Evolutionary conservation across 2,329 filamentous ascomycete species (phyloP).

Genomic region (Pseudogymnoascus sp.): DNA sequence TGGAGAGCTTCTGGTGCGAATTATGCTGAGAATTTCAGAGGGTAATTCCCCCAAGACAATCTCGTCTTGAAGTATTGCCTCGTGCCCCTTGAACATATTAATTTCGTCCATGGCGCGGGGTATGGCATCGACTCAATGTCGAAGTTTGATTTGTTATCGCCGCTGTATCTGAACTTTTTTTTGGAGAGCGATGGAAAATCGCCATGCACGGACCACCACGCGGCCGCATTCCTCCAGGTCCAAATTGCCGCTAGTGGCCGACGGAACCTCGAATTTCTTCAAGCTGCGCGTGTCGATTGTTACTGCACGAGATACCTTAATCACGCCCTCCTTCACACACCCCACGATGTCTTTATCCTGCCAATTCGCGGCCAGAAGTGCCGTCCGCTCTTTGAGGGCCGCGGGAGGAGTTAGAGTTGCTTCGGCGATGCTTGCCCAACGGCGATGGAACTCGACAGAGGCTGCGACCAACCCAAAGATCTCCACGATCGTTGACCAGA

Average conservation of each 20-base stretch:
- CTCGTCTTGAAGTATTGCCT: constrained; percentile 47
- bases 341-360: constrained; percentile 53
- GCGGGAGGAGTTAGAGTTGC: constrained; percentile 38
- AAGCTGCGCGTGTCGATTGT: constrained; percentile 8
- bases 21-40: constrained; percentile 57
- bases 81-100: constrained; percentile 46
- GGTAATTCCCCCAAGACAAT: constrained; percentile 53
- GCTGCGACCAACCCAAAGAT: constrained; percentile 80
- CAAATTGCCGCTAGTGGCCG: constrained; percentile 7
- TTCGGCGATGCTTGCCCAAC: constrained; percentile 36
- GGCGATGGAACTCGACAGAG: constrained; percentile 81
- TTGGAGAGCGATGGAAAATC: constrained; percentile 5
- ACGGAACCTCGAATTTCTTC: constrained; percentile 10
- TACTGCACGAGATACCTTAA: background rate
- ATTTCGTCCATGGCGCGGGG: constrained; percentile 42
- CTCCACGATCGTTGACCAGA: constrained; percentile 89
- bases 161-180: constrained; percentile 10
- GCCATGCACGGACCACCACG: constrained; percentile 1
- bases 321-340: constrained; percentile 17
- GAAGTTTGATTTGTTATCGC: constrained; percentile 6
- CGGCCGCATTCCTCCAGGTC: constrained; percentile 5
- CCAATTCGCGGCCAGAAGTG: constrained; percentile 56
- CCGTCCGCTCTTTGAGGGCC: constrained; percentile 52
- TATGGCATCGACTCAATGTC: constrained; percentile 13
- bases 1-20: constrained; percentile 54